Conservation (phyloP, 257 asterid species). For the Nicotiana otophora region DNA sequence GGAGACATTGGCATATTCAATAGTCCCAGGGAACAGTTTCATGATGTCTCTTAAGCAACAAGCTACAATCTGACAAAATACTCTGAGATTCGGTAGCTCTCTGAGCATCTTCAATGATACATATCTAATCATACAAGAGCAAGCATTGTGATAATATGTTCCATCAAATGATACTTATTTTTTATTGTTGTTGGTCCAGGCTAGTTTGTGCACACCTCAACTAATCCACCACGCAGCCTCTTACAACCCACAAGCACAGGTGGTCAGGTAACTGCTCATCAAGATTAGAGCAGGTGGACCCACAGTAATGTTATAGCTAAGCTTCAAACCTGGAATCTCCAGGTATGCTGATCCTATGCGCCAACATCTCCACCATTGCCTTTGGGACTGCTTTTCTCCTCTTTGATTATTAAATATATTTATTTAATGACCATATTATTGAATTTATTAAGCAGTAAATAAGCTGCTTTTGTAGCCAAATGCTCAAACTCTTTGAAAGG, state of each 20-base stretch:
- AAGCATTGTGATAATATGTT: background rate
- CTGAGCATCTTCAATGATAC: background rate
- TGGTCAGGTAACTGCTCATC: background rate
- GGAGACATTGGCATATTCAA: background rate
- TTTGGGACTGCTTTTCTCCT: background rate
- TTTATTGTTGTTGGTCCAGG: background rate
- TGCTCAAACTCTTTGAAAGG: background rate
- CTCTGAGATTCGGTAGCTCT: background rate
- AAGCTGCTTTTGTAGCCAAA: background rate
- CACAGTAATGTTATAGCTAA: background rate
- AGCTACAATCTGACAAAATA: background rate
- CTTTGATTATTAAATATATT: background rate
- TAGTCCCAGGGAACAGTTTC: background rate
- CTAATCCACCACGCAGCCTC: background rate
- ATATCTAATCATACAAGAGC: background rate
- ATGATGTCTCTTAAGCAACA: background rate
- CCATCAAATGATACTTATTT: background rate
- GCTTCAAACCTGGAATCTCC: background rate
- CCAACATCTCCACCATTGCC: background rate
- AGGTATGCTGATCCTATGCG: background rate
- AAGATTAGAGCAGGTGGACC: background rate
- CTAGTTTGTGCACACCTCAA: background rate
- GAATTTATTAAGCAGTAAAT: background rate
- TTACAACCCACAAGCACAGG: conserved; percentile 2
- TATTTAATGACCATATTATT: no score